These are phyloP conservation scores for Ilyonectria robusta DNA, from an alignment of 2,329 filamentous ascomycete genomes.

Conservation along the genomic window DNA sequence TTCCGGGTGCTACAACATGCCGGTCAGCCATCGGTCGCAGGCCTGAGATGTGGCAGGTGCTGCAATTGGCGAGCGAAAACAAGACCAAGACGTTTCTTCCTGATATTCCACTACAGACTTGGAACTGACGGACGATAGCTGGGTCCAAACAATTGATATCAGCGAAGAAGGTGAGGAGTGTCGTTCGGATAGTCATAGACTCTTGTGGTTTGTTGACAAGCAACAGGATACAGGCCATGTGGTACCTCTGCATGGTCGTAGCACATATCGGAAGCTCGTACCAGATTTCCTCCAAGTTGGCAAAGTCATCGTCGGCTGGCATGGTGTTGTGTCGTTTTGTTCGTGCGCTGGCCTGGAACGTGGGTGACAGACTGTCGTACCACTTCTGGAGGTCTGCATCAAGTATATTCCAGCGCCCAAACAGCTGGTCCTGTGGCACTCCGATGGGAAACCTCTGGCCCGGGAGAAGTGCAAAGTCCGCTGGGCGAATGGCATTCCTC, in stretches of 20 bases:
- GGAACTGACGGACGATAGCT: slow-evolving; percentile 38
- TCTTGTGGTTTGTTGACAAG: slow-evolving; percentile 63
- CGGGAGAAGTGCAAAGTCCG: slow-evolving; percentile 44
- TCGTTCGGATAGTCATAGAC: slow-evolving; percentile 40
- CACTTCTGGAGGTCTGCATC: slow-evolving; percentile 35
- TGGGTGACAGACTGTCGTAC: slow-evolving; percentile 31
- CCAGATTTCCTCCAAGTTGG: slow-evolving; percentile 70
- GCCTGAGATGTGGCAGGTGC: slow-evolving; percentile 69
- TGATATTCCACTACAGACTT: not conserved
- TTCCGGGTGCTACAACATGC: slow-evolving; percentile 66
- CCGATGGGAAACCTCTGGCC: slow-evolving; percentile 35
- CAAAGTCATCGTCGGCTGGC: not conserved
- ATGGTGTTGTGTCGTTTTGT: slow-evolving; percentile 13
- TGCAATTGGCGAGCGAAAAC: slow-evolving; percentile 70
- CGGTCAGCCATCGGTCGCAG: slow-evolving; percentile 72
- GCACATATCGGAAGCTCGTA: slow-evolving; percentile 75
- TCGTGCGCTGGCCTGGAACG: slow-evolving; percentile 33
- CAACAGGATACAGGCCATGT: slow-evolving; percentile 74
- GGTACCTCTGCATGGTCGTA: slow-evolving; percentile 75
- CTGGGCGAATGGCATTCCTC: slow-evolving; percentile 62
- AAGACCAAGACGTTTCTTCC: slow-evolving; percentile 58
- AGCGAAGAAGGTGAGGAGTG: slow-evolving; percentile 75
- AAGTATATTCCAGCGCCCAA: slow-evolving; percentile 39
- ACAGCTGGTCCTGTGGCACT: slow-evolving; percentile 38
- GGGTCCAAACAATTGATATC: slow-evolving; percentile 75